Base-by-base conservation (phyloP, 73 alveolate genomes). In the Paramecium caudatum region DNA sequence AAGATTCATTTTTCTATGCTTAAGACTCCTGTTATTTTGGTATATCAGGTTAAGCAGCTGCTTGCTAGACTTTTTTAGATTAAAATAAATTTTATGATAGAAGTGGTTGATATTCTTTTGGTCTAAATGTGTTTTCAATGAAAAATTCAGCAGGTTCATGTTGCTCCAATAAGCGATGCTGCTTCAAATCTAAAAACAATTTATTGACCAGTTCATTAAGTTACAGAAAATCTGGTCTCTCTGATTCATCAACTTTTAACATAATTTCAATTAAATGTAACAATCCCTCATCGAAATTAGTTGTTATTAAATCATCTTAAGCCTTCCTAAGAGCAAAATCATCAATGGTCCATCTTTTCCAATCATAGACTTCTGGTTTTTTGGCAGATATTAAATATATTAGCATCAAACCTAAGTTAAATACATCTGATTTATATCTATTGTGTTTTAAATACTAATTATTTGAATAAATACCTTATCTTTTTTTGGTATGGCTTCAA, bases 401-500 rank as follows among this genome's bases (percentile, higher is more conserved):
- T 0, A 30, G 13, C 45, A 74, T 36, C 43, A 74, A 19, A 19
- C 88, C 88, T 21, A 74, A 74, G 19, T 37, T 74, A 13, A 74
- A 74, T 3, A 74, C 88, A 39, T 74, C 88, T 41, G 88, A 74
- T 74, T 74, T 74, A 41, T 74, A 74, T 41, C 88, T 41, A 45
- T 74, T 74, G 10, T 74, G 68, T 74, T 74, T 74, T 21, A 74
- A 30, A 43, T 39, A 74, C 88, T 55, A 23, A 23, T 55, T 5
- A 55, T 2, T 23, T 5, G 2, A 55, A 0, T 16, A 19, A 10
- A 10, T 55, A 55, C 80, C 30, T 74, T 74, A 13, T 74, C 88
- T 21, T 74, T 74, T 74, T 13, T 74, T 27, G 88, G 88, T 9
- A 74, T 74, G 10, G 88, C 88, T 6, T 4, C 36, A 1, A 74